A percentile compares a stretch with the other conserved stretches of the same genome.
phyloP scores from a whole-genome alignment of 2,329 filamentous ascomycete species.

The Zymoseptoria crescenta region DNA sequence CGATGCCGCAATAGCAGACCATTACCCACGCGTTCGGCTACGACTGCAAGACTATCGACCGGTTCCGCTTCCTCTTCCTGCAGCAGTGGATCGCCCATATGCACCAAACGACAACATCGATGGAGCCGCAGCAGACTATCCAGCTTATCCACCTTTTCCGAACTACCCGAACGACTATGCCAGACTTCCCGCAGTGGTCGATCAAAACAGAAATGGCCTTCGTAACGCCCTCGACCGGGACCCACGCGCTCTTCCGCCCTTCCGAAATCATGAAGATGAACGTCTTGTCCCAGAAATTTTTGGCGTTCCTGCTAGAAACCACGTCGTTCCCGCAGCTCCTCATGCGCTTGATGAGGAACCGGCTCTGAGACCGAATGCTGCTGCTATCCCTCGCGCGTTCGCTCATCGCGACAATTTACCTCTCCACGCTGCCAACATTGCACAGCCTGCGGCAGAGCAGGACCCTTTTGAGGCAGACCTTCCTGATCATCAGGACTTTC shows the following conservation, averaged over 20 bases:
- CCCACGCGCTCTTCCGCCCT: background rate
- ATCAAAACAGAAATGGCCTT: too few species aligned
- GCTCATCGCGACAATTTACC: background rate
- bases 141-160: background rate
- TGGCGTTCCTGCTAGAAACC: background rate
- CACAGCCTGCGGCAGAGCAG: background rate
- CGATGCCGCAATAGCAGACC: background rate
- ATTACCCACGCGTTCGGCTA: background rate
- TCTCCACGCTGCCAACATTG: background rate
- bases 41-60: background rate
- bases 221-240: background rate
- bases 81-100: background rate
- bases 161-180: too few species aligned
- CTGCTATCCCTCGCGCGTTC: background rate
- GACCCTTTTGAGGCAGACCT: background rate
- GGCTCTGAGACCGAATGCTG: background rate
- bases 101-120: background rate
- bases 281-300: background rate
- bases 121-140: background rate
- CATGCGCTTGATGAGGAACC: background rate
- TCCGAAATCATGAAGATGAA: background rate
- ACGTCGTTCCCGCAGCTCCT: background rate
- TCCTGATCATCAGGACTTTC: background rate
- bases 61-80: background rate
- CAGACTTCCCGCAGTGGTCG: too few species aligned